These are phyloP conservation scores for Sungouiozyma intestinalis DNA, from an alignment of 805 yeast genomes.

Conservation along the genomic window DNA sequence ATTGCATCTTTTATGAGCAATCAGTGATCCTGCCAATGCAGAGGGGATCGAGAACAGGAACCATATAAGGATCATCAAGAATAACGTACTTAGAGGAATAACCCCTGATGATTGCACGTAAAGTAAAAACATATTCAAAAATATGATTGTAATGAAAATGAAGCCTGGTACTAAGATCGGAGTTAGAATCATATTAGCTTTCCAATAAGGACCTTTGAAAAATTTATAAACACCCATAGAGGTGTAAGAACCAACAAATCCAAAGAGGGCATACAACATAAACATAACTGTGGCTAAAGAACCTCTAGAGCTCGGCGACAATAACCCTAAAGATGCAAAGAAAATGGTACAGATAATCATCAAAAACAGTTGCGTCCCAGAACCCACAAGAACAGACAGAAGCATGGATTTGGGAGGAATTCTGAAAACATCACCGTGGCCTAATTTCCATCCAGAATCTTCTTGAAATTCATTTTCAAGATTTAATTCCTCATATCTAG, in stretches of 20 bases:
- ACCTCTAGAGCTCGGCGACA: conserved; percentile 93
- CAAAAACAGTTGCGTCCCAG: conserved; percentile 74
- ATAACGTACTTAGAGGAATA: conserved; percentile 82
- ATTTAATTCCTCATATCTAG: conserved; percentile 80
- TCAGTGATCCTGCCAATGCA: conserved; percentile 70
- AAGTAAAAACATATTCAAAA: conserved; percentile 74
- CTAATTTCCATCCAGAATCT: conserved; percentile 94
- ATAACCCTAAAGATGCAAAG: conserved; percentile 79
- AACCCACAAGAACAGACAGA: conserved; percentile 73
- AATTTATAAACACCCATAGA: conserved; percentile 79
- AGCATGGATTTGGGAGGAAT: conserved; percentile 62
- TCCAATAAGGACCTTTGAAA: conserved; percentile 90
- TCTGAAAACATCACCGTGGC: conserved; percentile 92
- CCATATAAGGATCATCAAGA: conserved; percentile 77
- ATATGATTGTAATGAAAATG: conserved; percentile 51
- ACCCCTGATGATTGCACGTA: conserved; percentile 83
- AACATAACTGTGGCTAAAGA: conserved; percentile 85
- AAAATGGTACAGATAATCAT: conserved; percentile 65
- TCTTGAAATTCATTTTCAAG: conserved; percentile 80
- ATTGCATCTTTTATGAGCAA: conserved; percentile 54
- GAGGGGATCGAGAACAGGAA: conserved; percentile 75
- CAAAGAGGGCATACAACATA: conserved; percentile 68
- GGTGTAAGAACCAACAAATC: conserved; percentile 77
- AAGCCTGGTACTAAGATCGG: conserved; percentile 81
- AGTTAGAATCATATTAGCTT: conserved; percentile 68